Conservation (phyloP, 768 basidiomycete genomes). For the Asterophora lycoperdoides region DNA sequence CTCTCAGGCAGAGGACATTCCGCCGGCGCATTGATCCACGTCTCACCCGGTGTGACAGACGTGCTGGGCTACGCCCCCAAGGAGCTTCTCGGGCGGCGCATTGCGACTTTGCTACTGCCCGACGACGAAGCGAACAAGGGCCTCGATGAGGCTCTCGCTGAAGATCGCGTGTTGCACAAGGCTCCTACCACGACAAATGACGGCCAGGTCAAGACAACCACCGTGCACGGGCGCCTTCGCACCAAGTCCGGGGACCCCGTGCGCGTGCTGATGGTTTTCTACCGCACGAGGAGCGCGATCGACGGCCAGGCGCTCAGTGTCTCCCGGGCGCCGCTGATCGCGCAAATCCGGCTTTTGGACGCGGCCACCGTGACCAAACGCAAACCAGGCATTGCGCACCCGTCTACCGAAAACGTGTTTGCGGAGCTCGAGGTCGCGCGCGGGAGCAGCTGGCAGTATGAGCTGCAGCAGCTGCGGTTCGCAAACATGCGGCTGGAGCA, state of each 20-base stretch:
- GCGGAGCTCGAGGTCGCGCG: conserved; percentile 64
- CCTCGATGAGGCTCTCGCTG: conserved; percentile 5
- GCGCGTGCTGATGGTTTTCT: conserved; percentile 22
- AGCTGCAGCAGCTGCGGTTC: conserved; percentile 78
- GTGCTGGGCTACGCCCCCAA: conserved; percentile 60
- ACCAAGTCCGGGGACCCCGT: conserved; percentile 33
- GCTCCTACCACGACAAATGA: conserved; percentile 13
- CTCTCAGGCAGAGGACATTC: conserved; percentile 26
- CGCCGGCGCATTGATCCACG: conserved; percentile 46
- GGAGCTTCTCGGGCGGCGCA: conserved; percentile 48
- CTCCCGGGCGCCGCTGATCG: conserved; percentile 32
- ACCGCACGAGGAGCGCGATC: conserved; percentile 25
- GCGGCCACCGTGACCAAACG: conserved; percentile 1
- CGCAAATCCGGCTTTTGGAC: conserved; percentile 32
- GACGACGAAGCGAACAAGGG: conserved; percentile 20
- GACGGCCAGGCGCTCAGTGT: conserved; percentile 20
- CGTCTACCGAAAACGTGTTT: conserved; percentile 46
- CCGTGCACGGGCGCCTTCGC: conserved; percentile 33
- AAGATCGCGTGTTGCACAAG: conserved; percentile 22
- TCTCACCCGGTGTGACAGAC: conserved; percentile 48
- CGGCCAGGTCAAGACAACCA: conserved; percentile 18
- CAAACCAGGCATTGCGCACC: background rate
- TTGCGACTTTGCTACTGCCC: conserved; percentile 34
- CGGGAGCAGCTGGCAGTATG: conserved; percentile 90
- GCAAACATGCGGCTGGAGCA: conserved; percentile 62